A percentile compares a stretch with the other conserved stretches of the same genome.
phyloP scores from a whole-genome alignment of 805 yeast species.

The Ogataea degrootiae region DNA sequence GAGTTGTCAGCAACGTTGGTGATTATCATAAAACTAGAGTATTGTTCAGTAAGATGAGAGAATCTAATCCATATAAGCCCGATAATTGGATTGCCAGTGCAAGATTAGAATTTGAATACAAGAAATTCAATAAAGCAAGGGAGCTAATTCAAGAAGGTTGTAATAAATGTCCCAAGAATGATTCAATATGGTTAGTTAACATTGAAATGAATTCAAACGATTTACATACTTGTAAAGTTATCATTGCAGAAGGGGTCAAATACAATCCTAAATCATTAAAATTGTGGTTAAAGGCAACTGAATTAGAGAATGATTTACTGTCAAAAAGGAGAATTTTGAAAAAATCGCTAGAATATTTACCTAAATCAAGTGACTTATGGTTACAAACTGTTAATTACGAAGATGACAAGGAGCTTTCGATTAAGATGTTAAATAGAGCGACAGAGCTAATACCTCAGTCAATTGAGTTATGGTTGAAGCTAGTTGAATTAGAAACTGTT shows the following conservation, averaged over 20 bases:
- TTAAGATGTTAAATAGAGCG: slow-evolving; percentile 58
- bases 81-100: slow-evolving; percentile 88
- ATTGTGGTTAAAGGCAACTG: slow-evolving; percentile 71
- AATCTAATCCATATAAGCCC: slow-evolving; percentile 67
- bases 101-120: slow-evolving; percentile 63
- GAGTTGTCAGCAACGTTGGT: slow-evolving; percentile 35
- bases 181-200: slow-evolving; percentile 79
- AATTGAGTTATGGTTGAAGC: slow-evolving; percentile 60
- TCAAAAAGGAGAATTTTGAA: slow-evolving; percentile 56
- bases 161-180: slow-evolving; percentile 55
- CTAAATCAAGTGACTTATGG: slow-evolving; percentile 65
- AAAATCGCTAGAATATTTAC: slow-evolving; percentile 66
- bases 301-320: slow-evolving; percentile 53
- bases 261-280: slow-evolving; percentile 50
- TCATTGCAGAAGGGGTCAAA: slow-evolving; percentile 63
- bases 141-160: slow-evolving; percentile 72
- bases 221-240: slow-evolving; percentile 41
- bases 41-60: slow-evolving; percentile 62
- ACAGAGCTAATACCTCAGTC: slow-evolving; percentile 62
- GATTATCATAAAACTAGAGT: slow-evolving; percentile 56
- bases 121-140: slow-evolving; percentile 52
- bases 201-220: slow-evolving; percentile 54
- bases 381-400: slow-evolving; percentile 56
- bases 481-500: slow-evolving; percentile 42
- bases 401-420: slow-evolving; percentile 41